Evolutionary conservation across 768 basidiomycete genomes (phyloP).

Genomic region (Kwoniella newhampshirensis): DNA sequence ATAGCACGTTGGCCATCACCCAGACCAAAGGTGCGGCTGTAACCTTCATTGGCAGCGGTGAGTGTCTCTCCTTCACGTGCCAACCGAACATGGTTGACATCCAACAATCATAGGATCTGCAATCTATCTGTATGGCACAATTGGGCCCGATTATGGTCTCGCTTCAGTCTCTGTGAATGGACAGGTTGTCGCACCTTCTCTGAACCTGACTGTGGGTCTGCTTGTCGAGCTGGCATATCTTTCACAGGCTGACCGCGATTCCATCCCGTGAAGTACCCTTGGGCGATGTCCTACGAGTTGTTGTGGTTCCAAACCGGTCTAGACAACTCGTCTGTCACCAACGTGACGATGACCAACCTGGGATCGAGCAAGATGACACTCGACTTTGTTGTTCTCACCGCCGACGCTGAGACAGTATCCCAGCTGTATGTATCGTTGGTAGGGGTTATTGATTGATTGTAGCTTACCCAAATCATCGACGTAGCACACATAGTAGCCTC

Average conservation of each 20-base stretch:
- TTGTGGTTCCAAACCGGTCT: conserved; percentile 44
- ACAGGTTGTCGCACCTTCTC: background rate
- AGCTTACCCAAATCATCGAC: background rate
- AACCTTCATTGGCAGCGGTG: conserved; percentile 27
- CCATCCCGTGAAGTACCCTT: conserved; percentile 25
- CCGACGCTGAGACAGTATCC: conserved; percentile 20
- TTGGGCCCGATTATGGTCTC: conserved; percentile 32
- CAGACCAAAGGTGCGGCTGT: conserved; percentile 15
- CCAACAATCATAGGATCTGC: conserved; percentile 17
- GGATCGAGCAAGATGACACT: conserved; percentile 33
- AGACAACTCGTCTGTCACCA: conserved; percentile 9
- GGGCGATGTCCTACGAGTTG: conserved; percentile 36
- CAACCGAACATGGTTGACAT: background rate
- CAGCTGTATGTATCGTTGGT: conserved; percentile 21
- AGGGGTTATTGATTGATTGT: background rate
- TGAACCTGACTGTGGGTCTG: conserved; percentile 33
- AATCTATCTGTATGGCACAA: conserved; percentile 40
- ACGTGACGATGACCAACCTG: conserved; percentile 36
- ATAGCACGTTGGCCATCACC: conserved; percentile 23
- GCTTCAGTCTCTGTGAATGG: conserved; percentile 35
- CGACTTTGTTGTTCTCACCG: conserved; percentile 36
- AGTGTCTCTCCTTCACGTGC: background rate
- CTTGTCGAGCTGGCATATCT: background rate
- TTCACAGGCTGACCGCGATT: too few relatives aligned
- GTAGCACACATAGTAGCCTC: conserved; percentile 5